Evolutionary conservation across 2,329 filamentous ascomycete species (phyloP).

Genomic region (Penicillium sp.): DNA sequence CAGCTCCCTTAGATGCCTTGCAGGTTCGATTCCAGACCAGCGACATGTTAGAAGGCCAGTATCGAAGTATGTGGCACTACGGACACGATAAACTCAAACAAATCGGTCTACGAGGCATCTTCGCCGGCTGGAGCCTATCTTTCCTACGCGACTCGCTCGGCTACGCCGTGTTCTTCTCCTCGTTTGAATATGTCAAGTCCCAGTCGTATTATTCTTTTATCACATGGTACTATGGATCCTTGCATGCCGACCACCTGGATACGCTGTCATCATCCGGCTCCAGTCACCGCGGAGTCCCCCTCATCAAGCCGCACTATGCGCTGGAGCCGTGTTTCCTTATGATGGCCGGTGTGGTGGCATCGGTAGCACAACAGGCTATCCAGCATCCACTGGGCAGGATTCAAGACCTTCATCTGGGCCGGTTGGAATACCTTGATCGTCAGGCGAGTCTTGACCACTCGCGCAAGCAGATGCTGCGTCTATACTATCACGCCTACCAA

Average conservation of each 20-base stretch:
- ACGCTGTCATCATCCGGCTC: constrained; percentile 25
- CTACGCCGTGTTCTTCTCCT: constrained; percentile 57
- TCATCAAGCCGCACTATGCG: constrained; percentile 59
- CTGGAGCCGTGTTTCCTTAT: constrained; percentile 59
- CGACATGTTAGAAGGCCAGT: constrained; percentile 55
- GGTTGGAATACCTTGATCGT: constrained; percentile 56
- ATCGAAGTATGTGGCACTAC: constrained; percentile 62
- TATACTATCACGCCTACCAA: constrained; percentile 58
- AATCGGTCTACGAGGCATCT: constrained; percentile 57
- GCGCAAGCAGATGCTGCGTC: constrained; percentile 43
- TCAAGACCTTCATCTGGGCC: constrained; percentile 56
- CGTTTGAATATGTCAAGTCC: constrained; percentile 60
- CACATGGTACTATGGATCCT: constrained; percentile 52
- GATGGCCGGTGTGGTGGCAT: constrained; percentile 55
- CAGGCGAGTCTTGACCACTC: constrained; percentile 43
- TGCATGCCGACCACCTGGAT: constrained; percentile 27
- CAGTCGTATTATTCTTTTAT: constrained; percentile 60
- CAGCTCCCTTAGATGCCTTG: constrained; percentile 59
- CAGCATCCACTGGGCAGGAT: constrained; percentile 57
- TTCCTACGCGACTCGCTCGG: constrained; percentile 58
- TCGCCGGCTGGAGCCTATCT: constrained; percentile 58
- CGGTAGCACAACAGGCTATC: constrained; percentile 54
- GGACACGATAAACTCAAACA: constrained; percentile 53
- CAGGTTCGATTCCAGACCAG: constrained; percentile 57
- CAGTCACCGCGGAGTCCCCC: constrained; percentile 32